Evolutionary conservation across 106 monocot species (phyloP), one percentile per base, ranked within the genome.

Genomic region (Dendrobium chrysotoxum): DNA sequence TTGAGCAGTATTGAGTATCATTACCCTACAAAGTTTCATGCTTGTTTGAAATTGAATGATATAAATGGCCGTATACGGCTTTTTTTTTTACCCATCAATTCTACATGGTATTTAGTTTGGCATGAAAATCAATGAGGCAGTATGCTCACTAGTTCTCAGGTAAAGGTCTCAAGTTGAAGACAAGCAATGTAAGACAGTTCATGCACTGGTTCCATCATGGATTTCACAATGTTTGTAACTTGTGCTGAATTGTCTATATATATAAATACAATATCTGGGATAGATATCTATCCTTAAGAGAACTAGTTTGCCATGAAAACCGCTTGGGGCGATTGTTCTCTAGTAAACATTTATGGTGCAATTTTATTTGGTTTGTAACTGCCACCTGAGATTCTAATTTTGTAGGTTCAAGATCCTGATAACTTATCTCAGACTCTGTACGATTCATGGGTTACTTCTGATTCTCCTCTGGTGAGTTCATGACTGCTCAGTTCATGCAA

Each of bases 361-460:
- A 61, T 61, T 68, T 28, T 28, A 28, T 68, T 28, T 31, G 5
- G 9, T 31, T 68, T 30, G 11, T 68, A 30, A 68, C 68, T 0
- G 7, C 10, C 11, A 28, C 11, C 58, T 65, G 31, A 26, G 11
- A 9, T 9, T 57, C 35, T 64, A 13, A 5, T 78, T 86, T 35
- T 87, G 82, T 80, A 93, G 93, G 91, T 95, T 83, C 78, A 79
- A 86, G 88, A 92, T 79, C 95, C 95, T 45, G 91, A 95, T 53
- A 93, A 95, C 68, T 88, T 86, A 21, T 88, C 91, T 53, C 86
- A 80, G 81, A 86, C 86, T 30, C 16, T 95, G 42, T 91, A 91
- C 79, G 83, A 93, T 25, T 89, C 93, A 54, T 95, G 95, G 95
- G 73, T 84, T 1, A 64, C 65, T 39, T 85, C 88, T 77, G 40